These are phyloP conservation scores for Daphne laureola DNA, from an alignment of 441 rosid species.

Conservation along the genomic window DNA sequence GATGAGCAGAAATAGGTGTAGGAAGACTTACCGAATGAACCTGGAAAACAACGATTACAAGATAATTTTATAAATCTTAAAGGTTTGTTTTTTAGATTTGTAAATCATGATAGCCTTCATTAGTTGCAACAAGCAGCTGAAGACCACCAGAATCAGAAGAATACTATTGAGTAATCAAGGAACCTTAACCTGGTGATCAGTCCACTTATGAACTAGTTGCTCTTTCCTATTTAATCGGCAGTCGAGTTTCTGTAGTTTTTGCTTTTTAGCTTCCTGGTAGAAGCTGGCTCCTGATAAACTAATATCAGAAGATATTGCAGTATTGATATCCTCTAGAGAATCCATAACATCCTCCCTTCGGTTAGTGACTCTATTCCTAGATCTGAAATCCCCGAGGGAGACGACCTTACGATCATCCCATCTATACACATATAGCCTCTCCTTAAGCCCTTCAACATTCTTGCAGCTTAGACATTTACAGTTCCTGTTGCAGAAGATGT, in stretches of 20 bases:
- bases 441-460: slow-evolving; percentile 5
- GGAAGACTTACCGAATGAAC: slow-evolving; percentile 17
- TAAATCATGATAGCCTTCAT: neutral
- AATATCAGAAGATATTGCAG: slow-evolving; percentile 26
- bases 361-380: slow-evolving; percentile 12
- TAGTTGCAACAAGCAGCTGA: neutral
- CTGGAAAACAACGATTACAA: slow-evolving; percentile 21
- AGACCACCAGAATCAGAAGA: slow-evolving; percentile 2
- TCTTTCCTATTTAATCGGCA: slow-evolving; percentile 21
- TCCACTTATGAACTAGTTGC: slow-evolving; percentile 19
- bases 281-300: slow-evolving; percentile 29
- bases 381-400: slow-evolving; percentile 20
- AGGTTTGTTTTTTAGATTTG: neutral
- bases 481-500: slow-evolving; percentile 43
- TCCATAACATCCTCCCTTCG: slow-evolving; percentile 10
- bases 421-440: slow-evolving; percentile 11
- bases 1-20: slow-evolving; percentile 17
- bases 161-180: slow-evolving; percentile 6
- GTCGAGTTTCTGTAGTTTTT: slow-evolving; percentile 29
- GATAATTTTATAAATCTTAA: neutral
- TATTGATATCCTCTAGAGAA: slow-evolving; percentile 23
- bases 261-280: slow-evolving; percentile 35
- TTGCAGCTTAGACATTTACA: slow-evolving; percentile 56
- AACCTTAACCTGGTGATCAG: slow-evolving; percentile 15
- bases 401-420: slow-evolving; percentile 9